These are phyloP conservation scores for Podaxis sp. DNA, from an alignment of 768 basidiomycete genomes.

Conservation along the genomic window DNA sequence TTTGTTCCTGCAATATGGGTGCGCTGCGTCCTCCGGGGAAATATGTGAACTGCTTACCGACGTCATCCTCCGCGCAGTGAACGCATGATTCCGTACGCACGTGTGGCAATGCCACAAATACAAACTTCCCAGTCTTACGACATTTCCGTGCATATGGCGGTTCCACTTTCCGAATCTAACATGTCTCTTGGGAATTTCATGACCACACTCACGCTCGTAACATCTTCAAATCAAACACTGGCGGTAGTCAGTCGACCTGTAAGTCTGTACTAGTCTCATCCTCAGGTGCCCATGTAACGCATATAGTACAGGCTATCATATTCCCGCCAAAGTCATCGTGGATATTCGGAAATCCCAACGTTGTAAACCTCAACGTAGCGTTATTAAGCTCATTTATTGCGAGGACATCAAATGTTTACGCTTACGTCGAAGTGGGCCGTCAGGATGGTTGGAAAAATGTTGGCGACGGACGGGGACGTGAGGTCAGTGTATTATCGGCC, in stretches of 20 bases:
- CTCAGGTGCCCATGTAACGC: constrained; percentile 11
- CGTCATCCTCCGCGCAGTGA: constrained; percentile 44
- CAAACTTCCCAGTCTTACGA: constrained; percentile 71
- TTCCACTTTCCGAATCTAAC: constrained; percentile 70
- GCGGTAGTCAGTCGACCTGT: constrained; percentile 64
- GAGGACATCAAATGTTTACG: constrained; percentile 47
- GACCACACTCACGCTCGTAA: constrained; percentile 61
- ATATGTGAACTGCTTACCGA: constrained; percentile 8
- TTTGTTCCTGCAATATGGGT: constrained; percentile 83
- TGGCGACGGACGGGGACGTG: constrained; percentile 69
- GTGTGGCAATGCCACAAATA: constrained; percentile 48
- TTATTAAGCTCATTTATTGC: constrained; percentile 57
- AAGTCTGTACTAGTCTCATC: constrained; percentile 27
- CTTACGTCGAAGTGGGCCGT: constrained; percentile 73
- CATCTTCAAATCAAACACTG: constrained; percentile 64
- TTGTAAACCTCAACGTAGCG: constrained; percentile 50
- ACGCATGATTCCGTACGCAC: constrained; percentile 62
- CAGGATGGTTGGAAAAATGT: constrained; percentile 70
- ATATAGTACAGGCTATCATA: constrained; percentile 55
- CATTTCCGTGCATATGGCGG: constrained; percentile 60
- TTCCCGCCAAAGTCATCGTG: constrained; percentile 43
- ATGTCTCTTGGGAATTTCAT: constrained; percentile 84
- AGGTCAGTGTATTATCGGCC: constrained; percentile 67
- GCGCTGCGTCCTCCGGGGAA: constrained; percentile 22
- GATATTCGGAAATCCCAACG: constrained; percentile 39